phyloP scores from a whole-genome alignment of 352 stramenopile genomes.

The Saprolegnia parasitica region DNA sequence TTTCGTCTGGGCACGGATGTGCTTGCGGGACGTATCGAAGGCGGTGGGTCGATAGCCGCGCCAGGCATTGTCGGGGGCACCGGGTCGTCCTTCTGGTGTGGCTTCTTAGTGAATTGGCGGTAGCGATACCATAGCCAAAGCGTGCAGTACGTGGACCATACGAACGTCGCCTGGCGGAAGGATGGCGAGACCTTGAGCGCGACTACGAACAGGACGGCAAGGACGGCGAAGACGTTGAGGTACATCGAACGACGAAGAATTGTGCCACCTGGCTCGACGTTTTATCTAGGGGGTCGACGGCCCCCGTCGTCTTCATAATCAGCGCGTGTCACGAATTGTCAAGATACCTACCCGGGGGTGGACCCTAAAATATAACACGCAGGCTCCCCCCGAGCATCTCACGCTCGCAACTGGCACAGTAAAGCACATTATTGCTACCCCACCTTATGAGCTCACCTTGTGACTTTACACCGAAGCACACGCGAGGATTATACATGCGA shows the following conservation, averaged over 20 bases:
- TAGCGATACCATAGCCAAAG: conserved; percentile 26
- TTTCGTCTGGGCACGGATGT: not conserved
- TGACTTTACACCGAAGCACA: too few relatives aligned
- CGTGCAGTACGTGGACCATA: conserved; percentile 23
- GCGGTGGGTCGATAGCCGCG: not conserved
- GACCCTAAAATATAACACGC: too few relatives aligned
- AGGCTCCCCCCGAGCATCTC: too few relatives aligned
- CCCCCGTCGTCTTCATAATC: not conserved
- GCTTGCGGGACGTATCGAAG: not conserved
- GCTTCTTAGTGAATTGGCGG: conserved; percentile 26
- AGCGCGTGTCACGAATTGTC: not conserved
- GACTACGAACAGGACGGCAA: conserved; percentile 5
- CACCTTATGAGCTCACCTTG: too few relatives aligned
- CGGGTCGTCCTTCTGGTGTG: conserved; percentile 15
- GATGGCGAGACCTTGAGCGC: not conserved
- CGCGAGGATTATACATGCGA: too few relatives aligned
- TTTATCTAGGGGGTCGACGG: not conserved
- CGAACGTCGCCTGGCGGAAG: conserved; percentile 8
- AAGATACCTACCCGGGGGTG: too few relatives aligned
- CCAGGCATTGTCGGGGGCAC: not conserved
- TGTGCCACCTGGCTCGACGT: not conserved
- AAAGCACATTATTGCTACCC: too few relatives aligned
- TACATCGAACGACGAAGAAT: not conserved
- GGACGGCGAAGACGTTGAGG: not conserved
- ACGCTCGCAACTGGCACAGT: too few relatives aligned